Evolutionary conservation across 164 flowering plant genomes (phyloP), one percentile per base, ranked within the genome.

Genomic region (Dillenia suffruticosa): DNA sequence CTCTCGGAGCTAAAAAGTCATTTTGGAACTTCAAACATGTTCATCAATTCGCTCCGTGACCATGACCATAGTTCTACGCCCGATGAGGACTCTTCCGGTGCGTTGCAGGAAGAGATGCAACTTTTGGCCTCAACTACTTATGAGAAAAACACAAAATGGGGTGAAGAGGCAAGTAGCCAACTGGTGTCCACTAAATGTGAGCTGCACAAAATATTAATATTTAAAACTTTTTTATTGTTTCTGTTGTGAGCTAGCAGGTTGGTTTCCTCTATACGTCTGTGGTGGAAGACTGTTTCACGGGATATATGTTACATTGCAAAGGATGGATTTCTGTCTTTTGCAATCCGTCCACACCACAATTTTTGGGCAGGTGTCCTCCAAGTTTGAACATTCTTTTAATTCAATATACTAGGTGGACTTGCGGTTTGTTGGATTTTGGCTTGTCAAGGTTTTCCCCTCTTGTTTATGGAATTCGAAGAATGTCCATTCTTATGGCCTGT

Each of bases 331-430:
- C 79, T 0, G 71, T 72, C 8, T 78, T 70, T 45, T 52, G 52
- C 12, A 40, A 66, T 45, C 79, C 81, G 12, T 44, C 51, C 32
- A 72, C 57, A 32, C 69, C 78, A 44, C 32, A 53, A 13, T 78
- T 78, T 54, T 64, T 75, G 24, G 82, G 82, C 0, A 50, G 66
- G 26, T 24, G 73, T 10, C 62, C 82, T 15, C 45, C 63, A 12
- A 58, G 65, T 62, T 47, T 75, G 70, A 72, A 78, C 15, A 76
- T 70, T 45, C 51, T 66, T 15, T 14, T 72, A 64, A 56, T 70
- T 55, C 81, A 78, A 49, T 53, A 45, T 67, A 64, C 59, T 57
- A 78, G 57, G 63, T 78, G 81, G 81, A 48, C 64, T n/a, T 69
- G 73, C 0, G 81, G 74, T 2, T 54, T 74, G 66, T 26, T 72